Evolutionary conservation across 345 rosid species (phyloP), one percentile per base, ranked within the genome.

Genomic region (Viola odorata): DNA sequence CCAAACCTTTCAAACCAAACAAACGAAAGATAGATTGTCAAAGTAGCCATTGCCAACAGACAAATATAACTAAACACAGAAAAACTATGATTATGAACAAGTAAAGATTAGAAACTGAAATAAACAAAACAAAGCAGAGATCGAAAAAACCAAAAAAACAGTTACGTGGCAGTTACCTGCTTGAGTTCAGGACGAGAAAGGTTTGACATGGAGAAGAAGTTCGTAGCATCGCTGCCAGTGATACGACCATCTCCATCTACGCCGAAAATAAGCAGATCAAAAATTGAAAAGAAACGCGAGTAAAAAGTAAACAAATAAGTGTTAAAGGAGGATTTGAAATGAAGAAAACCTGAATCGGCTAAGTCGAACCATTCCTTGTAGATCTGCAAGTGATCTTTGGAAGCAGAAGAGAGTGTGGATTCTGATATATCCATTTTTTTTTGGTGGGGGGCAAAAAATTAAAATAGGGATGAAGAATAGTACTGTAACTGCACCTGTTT

Each of bases 171-270:
- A 16, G 59, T 13, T 15, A 84, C 95, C 94, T 89, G 92, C 75
- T 92, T 92, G 66, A 92, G 98, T 76, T 92, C 85, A 51, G 75
- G 88, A 11, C 98, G 95, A 65, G 94, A 81, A 62, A 92, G 89
- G 55, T 87, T 89, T 36, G 96, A 84, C 85, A 85, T 67, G 12
- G 88, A 62, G 64, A 91, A 89, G 84, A 92, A 89, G 75, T 79
- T 80, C 0, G 86, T 87, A 23, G 96, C 96, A 55, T 89, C 96
- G 44, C 75, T 79, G 41, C 96, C 96, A 5, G 87, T 83, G 60
- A 91, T 66, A 41, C 96, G 90, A 9, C 96, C 95, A 47, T 91
- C 98, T 55, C 89, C 91, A 53, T 91, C 96, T 88, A 53, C 52
- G 16, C 23, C 40, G 16, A 40, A 2, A 49, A 38, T 16, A 14